phyloP scores from a whole-genome alignment of 2,329 filamentous ascomycete species.

The Calycina herbarum region DNA sequence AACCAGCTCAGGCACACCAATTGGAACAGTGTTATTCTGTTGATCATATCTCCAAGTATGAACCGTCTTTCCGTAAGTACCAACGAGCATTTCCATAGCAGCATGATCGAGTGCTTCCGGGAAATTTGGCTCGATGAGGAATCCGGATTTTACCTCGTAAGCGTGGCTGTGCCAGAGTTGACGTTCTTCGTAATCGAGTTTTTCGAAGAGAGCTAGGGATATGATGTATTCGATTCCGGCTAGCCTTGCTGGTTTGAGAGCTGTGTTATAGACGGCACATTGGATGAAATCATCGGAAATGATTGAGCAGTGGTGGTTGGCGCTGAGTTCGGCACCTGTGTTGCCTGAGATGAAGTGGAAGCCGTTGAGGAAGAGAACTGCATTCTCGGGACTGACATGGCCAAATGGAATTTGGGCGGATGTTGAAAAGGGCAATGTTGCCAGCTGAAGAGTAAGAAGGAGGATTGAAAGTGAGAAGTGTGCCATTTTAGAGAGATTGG shows the following conservation, averaged over 20 bases:
- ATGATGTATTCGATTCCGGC: conserved; percentile 78
- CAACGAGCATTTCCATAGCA: conserved; percentile 74
- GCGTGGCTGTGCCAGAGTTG: conserved; percentile 69
- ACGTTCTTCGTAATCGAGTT: conserved; percentile 64
- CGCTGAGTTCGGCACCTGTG: conserved; percentile 65
- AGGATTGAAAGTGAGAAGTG: no score
- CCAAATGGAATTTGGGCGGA: conserved; percentile 15
- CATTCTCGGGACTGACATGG: conserved; percentile 14
- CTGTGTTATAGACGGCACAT: conserved; percentile 78
- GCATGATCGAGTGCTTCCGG: conserved; percentile 63
- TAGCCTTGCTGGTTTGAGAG: conserved; percentile 64
- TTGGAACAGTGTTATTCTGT: conserved; percentile 59
- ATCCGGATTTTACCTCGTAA: conserved; percentile 57
- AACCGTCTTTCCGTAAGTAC: conserved; percentile 77
- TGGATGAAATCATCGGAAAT: conserved; percentile 73
- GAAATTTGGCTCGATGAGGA: conserved; percentile 68
- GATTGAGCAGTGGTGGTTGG: conserved; percentile 82
- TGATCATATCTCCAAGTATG: conserved; percentile 80
- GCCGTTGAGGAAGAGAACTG: conserved; percentile 61
- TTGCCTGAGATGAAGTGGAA: conserved; percentile 77
- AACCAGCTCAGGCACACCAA: conserved; percentile 62
- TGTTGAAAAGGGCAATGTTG: conserved; percentile 33
- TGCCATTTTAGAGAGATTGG: no score
- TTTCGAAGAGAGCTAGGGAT: conserved; percentile 63
- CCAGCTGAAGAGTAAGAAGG: background rate